Evolutionary conservation across 1,284 basidiomycete genomes (phyloP), one percentile per base, ranked within the genome.

Genomic region (Puccinia hordei): DNA sequence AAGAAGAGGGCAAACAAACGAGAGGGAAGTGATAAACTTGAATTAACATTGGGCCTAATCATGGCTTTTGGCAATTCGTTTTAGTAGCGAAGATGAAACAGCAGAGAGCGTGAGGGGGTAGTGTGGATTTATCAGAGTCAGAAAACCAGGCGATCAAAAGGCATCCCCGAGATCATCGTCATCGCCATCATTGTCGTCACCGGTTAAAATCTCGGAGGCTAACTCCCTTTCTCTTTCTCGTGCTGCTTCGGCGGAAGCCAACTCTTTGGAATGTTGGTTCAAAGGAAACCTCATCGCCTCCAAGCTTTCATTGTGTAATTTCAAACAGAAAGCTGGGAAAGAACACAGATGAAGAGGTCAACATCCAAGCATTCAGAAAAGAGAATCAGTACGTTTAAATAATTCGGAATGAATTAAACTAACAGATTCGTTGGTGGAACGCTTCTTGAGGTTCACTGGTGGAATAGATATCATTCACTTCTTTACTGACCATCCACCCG

Each of bases 251-350:
- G 94, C 95, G 44, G 91, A 93, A 73, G 92, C 93, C 38, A 98
- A 89, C 85, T 98, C 96, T 86, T 96, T 97, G 83, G 94, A 89
- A 85, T 98, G 95, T 1, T 93, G 93, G 86, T 98, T 96, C 81
- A 97, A 89, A 0, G 95, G 95, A 87, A 95, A 99, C 30, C 96
- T 90, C 96, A 99, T 99, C 3, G 96, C 95, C 86, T 87, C 87
- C 75, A 87, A 86, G 66, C 85, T 86, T 82, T 87, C 87, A 79
- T 87, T 87, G 86, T 98, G 95, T 85, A 99, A 86, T 85, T 95
- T 91, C 84, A 98, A 87, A 84, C 95, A 96, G 85, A 95, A 98
- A 46, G 90, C 89, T 80, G 30, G 33, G 44, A 44, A 51, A 51
- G 35, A 44, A 44, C 15, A 49, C 9, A 30, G 49, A 55, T 4